Evolutionary conservation across 108 stramenopile genomes (phyloP), one percentile per base, ranked within the genome.

Genomic region (Nitzschia sp.): DNA sequence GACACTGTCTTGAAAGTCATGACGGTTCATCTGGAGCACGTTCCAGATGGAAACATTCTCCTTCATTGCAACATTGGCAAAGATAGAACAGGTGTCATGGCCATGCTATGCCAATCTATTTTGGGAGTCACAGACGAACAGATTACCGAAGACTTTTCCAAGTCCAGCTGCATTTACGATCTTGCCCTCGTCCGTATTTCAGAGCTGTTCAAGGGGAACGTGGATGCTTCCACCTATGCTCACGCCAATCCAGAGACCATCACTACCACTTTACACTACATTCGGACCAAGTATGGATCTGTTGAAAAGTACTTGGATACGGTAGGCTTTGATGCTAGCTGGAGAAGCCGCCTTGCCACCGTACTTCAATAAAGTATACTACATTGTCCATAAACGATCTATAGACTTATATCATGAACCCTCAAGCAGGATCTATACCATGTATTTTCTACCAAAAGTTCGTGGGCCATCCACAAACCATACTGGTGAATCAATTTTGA

Each of bases 51-150:
- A 8, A 62, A 62, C 14, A 46, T 62, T 43, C 61, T 62, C 8
- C 3, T 62, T 19, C 61, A 62, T 24, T 62, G 61, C 40, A 62
- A 21, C 42, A 22, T 39, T 46, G 61, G 61, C 1, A 62, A 62
- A 20, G 61, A 62, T 10, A 0, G 61, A 11, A 62, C 61, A 3
- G 61, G 61, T 2, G 43, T 62, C 38, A 1, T 46, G 2, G 37
- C 38, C 19, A 62, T 62, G 61, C 17, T 62, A 2, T 44, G 37
- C n/a, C 61, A 62, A 22, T 44, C 21, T 20, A 39, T 62, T 11
- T 37, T 39, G 14, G 61, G 61, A 2, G 22, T 62, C 21, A 43
- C 61, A 7, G 41, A 62, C 21, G 61, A 62, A 39, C 20, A 43
- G 15, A 62, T 62, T 10, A 22, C 22, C 1, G n/a, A 14, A 10